Percentiles rank a stretch among this genome's conserved stretches.
Evolutionary conservation across 176 grass and related monocot species (phyloP).

Genomic region (Phoenix roebelenii): DNA sequence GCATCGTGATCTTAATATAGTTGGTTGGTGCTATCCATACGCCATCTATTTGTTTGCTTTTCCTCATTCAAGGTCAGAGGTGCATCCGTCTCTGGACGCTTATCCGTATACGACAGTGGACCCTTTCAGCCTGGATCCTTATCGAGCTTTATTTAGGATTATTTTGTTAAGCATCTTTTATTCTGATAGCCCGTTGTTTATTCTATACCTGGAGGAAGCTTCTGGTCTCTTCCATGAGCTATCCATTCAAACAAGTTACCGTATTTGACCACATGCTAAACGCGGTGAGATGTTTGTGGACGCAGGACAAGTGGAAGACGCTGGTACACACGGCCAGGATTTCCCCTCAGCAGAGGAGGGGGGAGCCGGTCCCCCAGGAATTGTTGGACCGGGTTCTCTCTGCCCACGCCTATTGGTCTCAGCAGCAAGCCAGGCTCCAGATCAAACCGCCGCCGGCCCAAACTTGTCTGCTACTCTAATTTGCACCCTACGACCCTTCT

Average conservation of each 20-base stretch:
- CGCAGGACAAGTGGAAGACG: slow-evolving; percentile 98
- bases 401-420: slow-evolving; percentile 79
- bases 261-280: slow-evolving; percentile 31
- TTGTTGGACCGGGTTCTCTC: slow-evolving; percentile 87
- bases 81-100: no score
- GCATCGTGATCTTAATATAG: no score
- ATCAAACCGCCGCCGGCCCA: slow-evolving; percentile 63
- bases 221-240: slow-evolving; percentile 31
- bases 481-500: slow-evolving; percentile 7
- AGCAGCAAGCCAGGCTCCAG: slow-evolving; percentile 95
- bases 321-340: slow-evolving; percentile 96
- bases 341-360: slow-evolving; percentile 85
- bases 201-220: slow-evolving; percentile 31
- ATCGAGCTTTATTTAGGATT: no score
- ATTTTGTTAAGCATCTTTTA: no score
- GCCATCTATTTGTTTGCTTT: no score
- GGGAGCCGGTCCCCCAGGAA: slow-evolving; percentile 88
- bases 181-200: no score
- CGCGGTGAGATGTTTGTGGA: slow-evolving; percentile 22
- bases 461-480: slow-evolving; percentile 49
- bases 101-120: no score
- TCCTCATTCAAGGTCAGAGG: no score
- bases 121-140: no score
- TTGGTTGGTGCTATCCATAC: no score
- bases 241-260: slow-evolving; percentile 19